Base-by-base conservation (phyloP, 768 basidiomycete species). In the Leucosporidium creatinivorum region DNA sequence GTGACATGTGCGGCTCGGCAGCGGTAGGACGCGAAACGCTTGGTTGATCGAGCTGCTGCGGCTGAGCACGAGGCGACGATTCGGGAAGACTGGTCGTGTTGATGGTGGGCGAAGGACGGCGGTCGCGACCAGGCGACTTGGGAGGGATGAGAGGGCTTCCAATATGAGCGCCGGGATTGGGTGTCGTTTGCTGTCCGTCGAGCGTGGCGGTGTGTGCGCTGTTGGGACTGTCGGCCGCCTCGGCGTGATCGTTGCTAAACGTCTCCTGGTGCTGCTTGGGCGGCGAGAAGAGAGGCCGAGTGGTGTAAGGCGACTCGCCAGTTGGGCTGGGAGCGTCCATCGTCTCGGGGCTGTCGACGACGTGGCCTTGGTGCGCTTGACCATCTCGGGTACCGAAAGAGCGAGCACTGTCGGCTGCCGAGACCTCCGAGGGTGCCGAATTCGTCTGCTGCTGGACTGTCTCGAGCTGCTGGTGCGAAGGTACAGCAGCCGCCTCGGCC, bases 331-430 rank as follows among this genome's bases (percentile, higher is more conserved):
- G 30, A 17, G 61, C 19, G 10, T 25, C 25, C 21, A 63, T 31
- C 30, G 39, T 21, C 58, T 67, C 66, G 17, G 67, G 62, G 33
- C 62, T 63, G 44, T 68, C 67, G 44, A 63, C 62, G 31, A 63
- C 58, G 15, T 19, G n/a, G 19, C 67, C 67, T 19, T 63, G 23
- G 58, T 68, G 67, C 50, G 26, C 19, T 26, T 63, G 59, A 28
- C 47, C 50, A 13, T 23, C 48, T 19, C 55, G n/a, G 10, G 54
- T 57, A 10, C 59, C 58, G 23, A 36, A 18, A 23, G 58, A 50
- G 54, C 17, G 61, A 10, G 30, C 52, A 47, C 47, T 56, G 6
- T 36, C 15, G 39, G 39, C 39, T 3, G 30, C 18, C 55, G 55
- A 57, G 31, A 31, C 55, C n/a, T 55, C n/a, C 25, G 54, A 55